Evolutionary conservation across 106 monocot genomes (phyloP), one percentile per base, ranked within the genome.

Genomic region (Chionographis japonica): DNA sequence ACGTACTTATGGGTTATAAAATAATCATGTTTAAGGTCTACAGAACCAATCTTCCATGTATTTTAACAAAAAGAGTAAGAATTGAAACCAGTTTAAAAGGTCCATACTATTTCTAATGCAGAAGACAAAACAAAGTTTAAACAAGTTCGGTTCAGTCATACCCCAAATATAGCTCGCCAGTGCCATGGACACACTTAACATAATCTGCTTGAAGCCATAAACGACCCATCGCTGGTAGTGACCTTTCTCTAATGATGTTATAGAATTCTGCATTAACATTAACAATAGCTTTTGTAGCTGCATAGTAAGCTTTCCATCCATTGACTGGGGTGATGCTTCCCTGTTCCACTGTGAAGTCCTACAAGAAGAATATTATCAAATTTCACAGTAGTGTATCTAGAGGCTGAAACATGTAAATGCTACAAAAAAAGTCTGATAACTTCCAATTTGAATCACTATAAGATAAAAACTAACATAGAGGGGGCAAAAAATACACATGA

Each of bases 301-400:
- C 92, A 77, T 98, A 98, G 57, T 98, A 98, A 9, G 87, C 72
- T 69, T 98, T 98, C 97, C 97, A 98, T 51, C 97, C 97, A 66
- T 98, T 84, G n/a, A 53, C 56, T 63, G 97, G 97, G 18, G 63
- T 81, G 40, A 93, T 61, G 35, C 36, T 85, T 65, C 79, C 79
- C 58, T 98, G 92, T 54, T 98, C 97, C 53, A 77, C 58, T 42
- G 89, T 92, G 68, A 98, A 98, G 60, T 98, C 97, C 97, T 98
- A 74, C 70, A 72, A 37, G 59, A 53, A 46, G 46, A 46, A 46
- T 10, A 46, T 46, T 10, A 10, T 46, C 5, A 46, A 10, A 46
- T 0, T 10, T 46, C 9, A 46, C 46, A 46, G 46, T 46, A 46
- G 9, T 10, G 0, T 46, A 46, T 46, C 46, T 46, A 46, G 46